phyloP scores from a whole-genome alignment of 441 rosid species.

The Sinapis alba region DNA sequence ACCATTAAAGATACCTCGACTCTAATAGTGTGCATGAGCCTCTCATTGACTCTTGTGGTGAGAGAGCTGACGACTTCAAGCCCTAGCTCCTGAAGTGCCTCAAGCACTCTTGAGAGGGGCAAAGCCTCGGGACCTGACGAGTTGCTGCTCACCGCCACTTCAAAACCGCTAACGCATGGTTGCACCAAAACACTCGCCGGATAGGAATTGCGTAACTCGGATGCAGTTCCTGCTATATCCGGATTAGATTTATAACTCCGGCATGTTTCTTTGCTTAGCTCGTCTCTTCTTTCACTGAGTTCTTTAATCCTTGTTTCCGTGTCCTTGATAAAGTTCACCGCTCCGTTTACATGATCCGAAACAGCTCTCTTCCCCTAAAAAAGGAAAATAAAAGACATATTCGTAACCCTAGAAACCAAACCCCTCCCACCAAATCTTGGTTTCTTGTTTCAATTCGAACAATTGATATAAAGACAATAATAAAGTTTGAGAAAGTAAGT shows the following conservation, averaged over 20 bases:
- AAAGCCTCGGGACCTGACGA: constrained; percentile 45
- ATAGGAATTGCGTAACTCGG: constrained; percentile 27
- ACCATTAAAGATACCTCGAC: constrained; percentile 14
- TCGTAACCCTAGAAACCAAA: constrained; percentile 35
- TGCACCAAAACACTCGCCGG: constrained; percentile 43
- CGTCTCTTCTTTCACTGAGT: constrained; percentile 52
- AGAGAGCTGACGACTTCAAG: constrained; percentile 55
- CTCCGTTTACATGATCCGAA: constrained; percentile 81
- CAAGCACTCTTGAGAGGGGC: constrained; percentile 61
- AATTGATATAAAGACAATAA: background rate
- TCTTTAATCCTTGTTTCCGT: constrained; percentile 49
- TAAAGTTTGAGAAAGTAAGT: background rate
- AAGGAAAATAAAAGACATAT: background rate
- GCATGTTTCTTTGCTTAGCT: constrained; percentile 41
- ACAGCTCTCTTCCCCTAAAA: constrained; percentile 81
- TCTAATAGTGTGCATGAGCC: constrained; percentile 54
- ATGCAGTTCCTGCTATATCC: background rate
- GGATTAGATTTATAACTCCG: constrained; percentile 7
- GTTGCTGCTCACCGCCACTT: constrained; percentile 50
- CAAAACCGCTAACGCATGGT: constrained; percentile 59
- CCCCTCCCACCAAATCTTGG: constrained; percentile 22
- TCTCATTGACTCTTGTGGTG: constrained; percentile 58
- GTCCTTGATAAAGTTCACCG: constrained; percentile 67
- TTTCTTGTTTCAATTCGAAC: constrained; percentile 2
- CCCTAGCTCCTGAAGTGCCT: constrained; percentile 56